These are phyloP conservation scores for Podospora appendiculata DNA, from an alignment of 495 filamentous ascomycete species.

Conservation along the genomic window DNA sequence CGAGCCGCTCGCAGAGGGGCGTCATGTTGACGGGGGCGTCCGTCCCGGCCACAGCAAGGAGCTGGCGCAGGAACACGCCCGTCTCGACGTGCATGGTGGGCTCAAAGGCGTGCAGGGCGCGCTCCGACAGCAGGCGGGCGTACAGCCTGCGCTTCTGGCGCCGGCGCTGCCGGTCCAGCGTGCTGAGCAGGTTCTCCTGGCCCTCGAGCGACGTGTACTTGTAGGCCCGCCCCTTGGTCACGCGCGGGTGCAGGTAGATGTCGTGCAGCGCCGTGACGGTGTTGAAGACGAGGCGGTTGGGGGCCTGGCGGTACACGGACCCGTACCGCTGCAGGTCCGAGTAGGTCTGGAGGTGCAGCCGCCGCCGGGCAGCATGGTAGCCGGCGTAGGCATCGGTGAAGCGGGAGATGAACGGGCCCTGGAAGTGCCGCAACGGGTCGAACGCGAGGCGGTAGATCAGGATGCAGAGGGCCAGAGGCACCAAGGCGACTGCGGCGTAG, in stretches of 20 bases:
- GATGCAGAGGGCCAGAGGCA: too few species aligned
- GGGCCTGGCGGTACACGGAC: neutral
- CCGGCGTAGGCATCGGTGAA: conserved; percentile 31
- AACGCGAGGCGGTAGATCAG: conserved; percentile 10
- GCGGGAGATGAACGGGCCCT: conserved; percentile 41
- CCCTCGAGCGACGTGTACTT: neutral
- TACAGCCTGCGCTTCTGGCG: neutral
- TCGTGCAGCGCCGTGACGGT: neutral
- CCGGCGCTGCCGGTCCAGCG: neutral
- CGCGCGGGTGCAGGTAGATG: neutral
- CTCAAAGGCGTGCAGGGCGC: neutral
- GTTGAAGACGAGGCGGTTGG: neutral
- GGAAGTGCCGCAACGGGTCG: conserved; percentile 43
- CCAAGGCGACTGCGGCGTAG: too few species aligned
- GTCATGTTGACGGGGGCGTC: neutral
- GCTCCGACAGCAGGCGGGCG: neutral
- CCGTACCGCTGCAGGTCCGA: neutral
- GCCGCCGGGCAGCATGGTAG: conserved; percentile 30
- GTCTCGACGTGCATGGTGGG: neutral
- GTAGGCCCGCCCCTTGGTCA: neutral
- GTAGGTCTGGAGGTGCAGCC: conserved; percentile 36
- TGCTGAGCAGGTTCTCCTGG: neutral
- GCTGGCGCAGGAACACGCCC: neutral
- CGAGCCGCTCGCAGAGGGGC: neutral
- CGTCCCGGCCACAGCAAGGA: neutral